A percentile compares a stretch with the other conserved stretches of the same genome.
These are phyloP conservation scores for Nicotiana tomentosiformis DNA, from an alignment of 257 asterid species.

Conservation along the genomic window DNA sequence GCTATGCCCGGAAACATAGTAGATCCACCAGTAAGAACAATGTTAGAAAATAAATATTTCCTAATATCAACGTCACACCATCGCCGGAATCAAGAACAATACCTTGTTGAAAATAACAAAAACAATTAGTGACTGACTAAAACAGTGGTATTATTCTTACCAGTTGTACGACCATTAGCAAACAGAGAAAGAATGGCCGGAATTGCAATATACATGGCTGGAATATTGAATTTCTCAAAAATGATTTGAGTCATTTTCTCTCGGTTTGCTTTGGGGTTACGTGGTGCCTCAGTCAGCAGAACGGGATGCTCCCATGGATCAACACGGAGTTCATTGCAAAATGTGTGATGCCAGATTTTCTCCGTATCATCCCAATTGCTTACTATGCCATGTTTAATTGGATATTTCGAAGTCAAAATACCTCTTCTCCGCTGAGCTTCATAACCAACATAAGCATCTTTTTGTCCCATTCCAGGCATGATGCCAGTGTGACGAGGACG, in stretches of 20 bases:
- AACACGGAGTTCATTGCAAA: constrained; percentile 17
- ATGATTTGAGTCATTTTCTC: constrained; percentile 16
- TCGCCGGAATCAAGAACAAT: constrained; percentile 4
- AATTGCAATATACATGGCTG: constrained; percentile 17
- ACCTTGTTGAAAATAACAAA: background rate
- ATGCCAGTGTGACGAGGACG: too few relatives aligned
- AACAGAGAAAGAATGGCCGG: constrained; percentile 15
- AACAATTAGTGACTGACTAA: background rate
- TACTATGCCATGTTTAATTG: too few relatives aligned
- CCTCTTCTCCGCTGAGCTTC: too few relatives aligned
- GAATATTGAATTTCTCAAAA: constrained; percentile 14
- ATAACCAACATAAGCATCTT: too few relatives aligned
- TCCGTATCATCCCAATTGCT: background rate
- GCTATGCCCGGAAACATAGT: constrained; percentile 3
- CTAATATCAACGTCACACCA: constrained; percentile 6
- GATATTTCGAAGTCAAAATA: too few relatives aligned
- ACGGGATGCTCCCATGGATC: constrained; percentile 11
- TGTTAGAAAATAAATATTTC: background rate
- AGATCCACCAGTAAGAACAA: constrained; percentile 3
- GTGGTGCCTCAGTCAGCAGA: constrained; percentile 15
- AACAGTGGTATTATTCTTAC: background rate
- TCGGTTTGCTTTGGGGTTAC: constrained; percentile 14
- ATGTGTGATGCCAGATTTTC: constrained; percentile 16
- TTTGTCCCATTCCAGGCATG: too few relatives aligned
- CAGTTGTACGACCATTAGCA: constrained; percentile 17